phyloP scores from a whole-genome alignment of 495 filamentous ascomycete genomes.

The Podospora sp. region DNA sequence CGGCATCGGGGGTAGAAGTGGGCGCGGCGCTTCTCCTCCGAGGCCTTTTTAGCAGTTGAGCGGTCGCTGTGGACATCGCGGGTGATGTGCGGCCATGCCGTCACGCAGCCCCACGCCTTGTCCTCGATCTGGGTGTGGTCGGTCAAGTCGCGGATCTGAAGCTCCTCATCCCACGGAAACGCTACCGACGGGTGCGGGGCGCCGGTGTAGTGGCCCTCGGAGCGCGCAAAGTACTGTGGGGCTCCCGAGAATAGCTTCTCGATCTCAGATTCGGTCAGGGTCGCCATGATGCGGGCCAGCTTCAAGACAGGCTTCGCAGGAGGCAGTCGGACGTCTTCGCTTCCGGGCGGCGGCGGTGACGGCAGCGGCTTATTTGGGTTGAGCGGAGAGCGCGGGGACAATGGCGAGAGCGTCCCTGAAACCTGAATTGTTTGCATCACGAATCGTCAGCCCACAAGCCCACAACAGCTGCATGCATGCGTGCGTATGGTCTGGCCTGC shows the following conservation, averaged over 20 bases:
- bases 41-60: slow-evolving; percentile 35
- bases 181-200: slow-evolving; percentile 65
- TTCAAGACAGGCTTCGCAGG: slow-evolving; percentile 47
- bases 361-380: slow-evolving; percentile 57
- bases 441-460: slow-evolving; percentile 26
- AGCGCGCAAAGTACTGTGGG: slow-evolving; percentile 68
- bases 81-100: slow-evolving; percentile 55
- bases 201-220: slow-evolving; percentile 54
- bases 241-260: slow-evolving; percentile 76
- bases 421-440: slow-evolving; percentile 22
- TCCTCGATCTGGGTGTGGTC: slow-evolving; percentile 62
- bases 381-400: slow-evolving; percentile 39
- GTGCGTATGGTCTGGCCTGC: not conserved
- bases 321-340: slow-evolving; percentile 43
- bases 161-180: slow-evolving; percentile 70
- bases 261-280: slow-evolving; percentile 62
- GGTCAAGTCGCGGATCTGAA: slow-evolving; percentile 62
- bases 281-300: slow-evolving; percentile 56
- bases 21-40: slow-evolving; percentile 49
- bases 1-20: slow-evolving; percentile 61
- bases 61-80: slow-evolving; percentile 46
- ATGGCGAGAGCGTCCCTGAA: slow-evolving; percentile 31
- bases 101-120: slow-evolving; percentile 56
- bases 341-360: slow-evolving; percentile 51
- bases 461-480: slow-evolving; percentile 2